A percentile compares a stretch with the other conserved stretches of the same genome.
Evolutionary conservation across 2,329 filamentous ascomycete species (phyloP).

Genomic region (Ceratocystis variospora): DNA sequence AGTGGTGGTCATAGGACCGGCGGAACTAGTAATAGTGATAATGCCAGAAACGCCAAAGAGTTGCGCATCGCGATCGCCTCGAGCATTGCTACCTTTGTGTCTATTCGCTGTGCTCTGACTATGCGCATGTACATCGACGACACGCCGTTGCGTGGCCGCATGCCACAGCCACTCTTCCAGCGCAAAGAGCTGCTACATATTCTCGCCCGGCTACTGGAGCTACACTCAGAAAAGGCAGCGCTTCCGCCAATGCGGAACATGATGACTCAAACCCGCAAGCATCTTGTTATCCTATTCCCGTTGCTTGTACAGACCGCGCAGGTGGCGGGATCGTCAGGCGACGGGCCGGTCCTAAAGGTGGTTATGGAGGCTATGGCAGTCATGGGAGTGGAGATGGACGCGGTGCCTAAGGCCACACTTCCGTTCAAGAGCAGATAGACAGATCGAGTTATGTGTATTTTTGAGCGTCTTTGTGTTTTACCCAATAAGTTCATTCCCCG

Average conservation of each 20-base stretch:
- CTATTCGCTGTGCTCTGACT: slow-evolving; percentile 66
- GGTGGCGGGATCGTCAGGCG: slow-evolving; percentile 43
- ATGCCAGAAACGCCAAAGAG: slow-evolving; percentile 17
- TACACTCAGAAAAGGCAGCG: slow-evolving; percentile 56
- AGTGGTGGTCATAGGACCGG: slow-evolving; percentile 18
- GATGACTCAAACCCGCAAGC: slow-evolving; percentile 51
- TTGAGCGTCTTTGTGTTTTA: not conserved
- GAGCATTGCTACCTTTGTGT: slow-evolving; percentile 65
- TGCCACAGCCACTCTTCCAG: slow-evolving; percentile 76
- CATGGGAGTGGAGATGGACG: slow-evolving; percentile 43
- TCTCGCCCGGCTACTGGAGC: slow-evolving; percentile 48
- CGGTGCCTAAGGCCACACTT: not conserved
- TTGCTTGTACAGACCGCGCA: slow-evolving; percentile 52
- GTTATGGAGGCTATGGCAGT: slow-evolving; percentile 48
- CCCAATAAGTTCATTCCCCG: not conserved
- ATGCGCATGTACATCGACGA: slow-evolving; percentile 81
- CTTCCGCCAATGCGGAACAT: slow-evolving; percentile 44
- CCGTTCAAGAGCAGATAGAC: not conserved
- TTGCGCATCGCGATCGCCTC: slow-evolving; percentile 51
- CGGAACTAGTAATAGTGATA: slow-evolving; percentile 21
- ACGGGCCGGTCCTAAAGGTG: slow-evolving; percentile 45
- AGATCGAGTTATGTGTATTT: not conserved
- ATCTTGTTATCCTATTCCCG: slow-evolving; percentile 69
- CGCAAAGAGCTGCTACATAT: slow-evolving; percentile 64
- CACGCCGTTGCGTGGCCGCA: slow-evolving; percentile 73